Evolutionary conservation across 2,329 filamentous ascomycete species (phyloP), one percentile per base, ranked within the genome.

Genomic region (Metarhizium brunneum): DNA sequence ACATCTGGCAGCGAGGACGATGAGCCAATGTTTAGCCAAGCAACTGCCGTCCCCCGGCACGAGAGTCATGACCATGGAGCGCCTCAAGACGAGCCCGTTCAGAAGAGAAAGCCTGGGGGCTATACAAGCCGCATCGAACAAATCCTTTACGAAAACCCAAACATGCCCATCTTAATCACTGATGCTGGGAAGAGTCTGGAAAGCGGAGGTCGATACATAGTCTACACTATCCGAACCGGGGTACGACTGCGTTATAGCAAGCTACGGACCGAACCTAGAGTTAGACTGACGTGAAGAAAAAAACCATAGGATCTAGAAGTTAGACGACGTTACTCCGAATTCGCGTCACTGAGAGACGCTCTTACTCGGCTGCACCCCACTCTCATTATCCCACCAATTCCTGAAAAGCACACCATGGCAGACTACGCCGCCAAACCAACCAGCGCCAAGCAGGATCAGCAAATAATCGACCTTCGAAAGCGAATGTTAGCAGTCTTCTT

Each of bases 401-500:
- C 94, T 25, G 95, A 99, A 74, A 99, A 99, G 72, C 94, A 99
- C 71, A 94, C 91, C 49, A 95, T 99, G 87, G 92, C 92, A 58
- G 94, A 99, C 70, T 99, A 99, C 68, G 94, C 94, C 16, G 92
- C 95, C 32, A 97, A 96, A 65, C 94, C 95, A 2, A 99, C 94
- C 42, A 96, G 92, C 65, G 95, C 95, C 18, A 99, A 96, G 70
- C 92, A 99, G 71, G 95, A 99, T 68, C 87, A 91, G 56, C 89
- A 92, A 58, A 99, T 97, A 49, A 99, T 99, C 60, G 94, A 99
- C 67, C 76, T 97, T 61, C 84, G 94, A 57, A 97, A 97, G 76
- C 88, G 94, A 64, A 99, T 99, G 94, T 72, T 99, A 54, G 88
- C 88, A 4, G 94, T 97, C 0, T 99, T 99, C 64, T 71, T 99